Evolutionary conservation across 805 yeast species (phyloP).

Genomic region (Ogataea naganishii): DNA sequence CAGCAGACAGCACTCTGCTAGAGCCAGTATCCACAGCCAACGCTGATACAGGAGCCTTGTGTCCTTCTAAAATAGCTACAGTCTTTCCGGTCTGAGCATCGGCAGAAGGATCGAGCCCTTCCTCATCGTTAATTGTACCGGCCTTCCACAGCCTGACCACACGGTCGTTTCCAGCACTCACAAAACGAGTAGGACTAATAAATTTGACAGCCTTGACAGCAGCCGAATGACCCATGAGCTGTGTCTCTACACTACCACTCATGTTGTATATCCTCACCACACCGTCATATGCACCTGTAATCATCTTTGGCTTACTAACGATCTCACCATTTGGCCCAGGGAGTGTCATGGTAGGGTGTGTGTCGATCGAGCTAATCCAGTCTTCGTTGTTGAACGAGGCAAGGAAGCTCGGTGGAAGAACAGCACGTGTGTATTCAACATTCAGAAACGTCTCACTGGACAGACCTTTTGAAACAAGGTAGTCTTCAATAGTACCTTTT

Average conservation of each 20-base stretch:
- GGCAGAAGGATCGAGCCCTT: constrained; percentile 36
- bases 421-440: constrained; percentile 86
- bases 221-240: constrained; percentile 81
- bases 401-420: constrained; percentile 87
- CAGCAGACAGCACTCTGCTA: constrained; percentile 70
- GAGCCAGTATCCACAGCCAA: constrained; percentile 49
- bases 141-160: constrained; percentile 84
- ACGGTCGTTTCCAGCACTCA: constrained; percentile 85
- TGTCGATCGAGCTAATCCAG: constrained; percentile 79
- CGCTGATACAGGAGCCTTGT: constrained; percentile 77
- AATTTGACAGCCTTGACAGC: constrained; percentile 79
- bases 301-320: constrained; percentile 44
- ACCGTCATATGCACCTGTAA: constrained; percentile 93
- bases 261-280: constrained; percentile 82
- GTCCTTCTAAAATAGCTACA: constrained; percentile 82
- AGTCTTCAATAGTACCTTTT: constrained; percentile 72
- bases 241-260: constrained; percentile 73
- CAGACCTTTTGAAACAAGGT: constrained; percentile 65
- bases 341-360: constrained; percentile 26
- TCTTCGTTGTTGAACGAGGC: constrained; percentile 89
- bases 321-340: constrained; percentile 18
- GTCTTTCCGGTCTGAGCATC: constrained; percentile 54
- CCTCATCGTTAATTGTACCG: constrained; percentile 28
- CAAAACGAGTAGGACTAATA: constrained; percentile 65
- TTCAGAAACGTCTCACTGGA: constrained; percentile 74